phyloP scores from a whole-genome alignment of 345 rosid species.

The Aegle marmelos region DNA sequence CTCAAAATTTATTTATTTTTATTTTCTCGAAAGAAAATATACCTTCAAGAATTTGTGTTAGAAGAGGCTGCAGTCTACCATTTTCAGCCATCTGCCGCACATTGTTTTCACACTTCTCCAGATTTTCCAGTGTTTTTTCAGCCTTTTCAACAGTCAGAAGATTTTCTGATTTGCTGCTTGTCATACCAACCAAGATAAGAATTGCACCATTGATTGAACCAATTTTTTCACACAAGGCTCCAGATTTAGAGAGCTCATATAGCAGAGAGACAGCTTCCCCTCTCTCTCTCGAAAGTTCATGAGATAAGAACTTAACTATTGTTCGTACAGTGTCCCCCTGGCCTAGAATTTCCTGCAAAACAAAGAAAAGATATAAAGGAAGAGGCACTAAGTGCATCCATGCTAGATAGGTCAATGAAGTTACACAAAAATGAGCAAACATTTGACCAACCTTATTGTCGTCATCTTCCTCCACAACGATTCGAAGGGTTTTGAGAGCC shows the following conservation, averaged over 20 bases:
- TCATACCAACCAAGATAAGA: slow-evolving; percentile 83
- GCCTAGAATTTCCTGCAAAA: slow-evolving; percentile 68
- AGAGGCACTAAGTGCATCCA: slow-evolving; percentile 9
- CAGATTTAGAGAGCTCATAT: slow-evolving; percentile 84
- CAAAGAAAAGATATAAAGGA: slow-evolving; percentile 18
- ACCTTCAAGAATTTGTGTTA: slow-evolving; percentile 84
- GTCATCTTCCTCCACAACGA: slow-evolving; percentile 74
- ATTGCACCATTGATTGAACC: slow-evolving; percentile 89
- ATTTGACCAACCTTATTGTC: slow-evolving; percentile 67
- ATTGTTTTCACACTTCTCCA: slow-evolving; percentile 78
- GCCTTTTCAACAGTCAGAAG: slow-evolving; percentile 82
- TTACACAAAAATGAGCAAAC: slow-evolving; percentile 17
- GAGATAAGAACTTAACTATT: slow-evolving; percentile 72
- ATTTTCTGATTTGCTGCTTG: slow-evolving; percentile 88
- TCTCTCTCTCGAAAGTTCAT: slow-evolving; percentile 74
- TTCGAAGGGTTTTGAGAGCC: slow-evolving; percentile 72
- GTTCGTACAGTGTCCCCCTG: slow-evolving; percentile 95
- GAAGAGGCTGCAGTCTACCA: slow-evolving; percentile 83
- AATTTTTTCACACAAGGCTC: slow-evolving; percentile 81
- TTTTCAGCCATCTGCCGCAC: slow-evolving; percentile 87
- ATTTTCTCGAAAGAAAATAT: background rate
- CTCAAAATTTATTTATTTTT: background rate
- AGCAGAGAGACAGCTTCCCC: slow-evolving; percentile 85
- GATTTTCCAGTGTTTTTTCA: slow-evolving; percentile 69
- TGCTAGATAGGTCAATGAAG: background rate